A percentile compares a stretch with the other conserved stretches of the same genome.
Evolutionary conservation across 306 rosid genomes (phyloP).

Genomic region (Begonia fuchsioides): DNA sequence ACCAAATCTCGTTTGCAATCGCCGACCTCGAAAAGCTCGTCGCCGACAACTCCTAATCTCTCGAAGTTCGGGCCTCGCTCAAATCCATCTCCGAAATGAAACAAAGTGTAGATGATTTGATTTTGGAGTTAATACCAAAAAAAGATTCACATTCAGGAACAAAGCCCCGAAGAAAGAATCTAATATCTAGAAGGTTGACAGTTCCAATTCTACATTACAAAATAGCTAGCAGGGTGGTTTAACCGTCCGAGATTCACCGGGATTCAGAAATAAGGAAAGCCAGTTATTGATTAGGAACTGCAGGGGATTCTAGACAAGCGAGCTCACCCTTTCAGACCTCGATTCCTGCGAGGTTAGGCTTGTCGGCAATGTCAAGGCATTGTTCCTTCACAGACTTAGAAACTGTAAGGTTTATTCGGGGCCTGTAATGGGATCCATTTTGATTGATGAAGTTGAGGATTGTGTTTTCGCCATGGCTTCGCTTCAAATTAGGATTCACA

Average conservation of each 20-base stretch:
- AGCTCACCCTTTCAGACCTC: slow-evolving; percentile 59
- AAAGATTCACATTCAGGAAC: slow-evolving; percentile 60
- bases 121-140: slow-evolving; percentile 39
- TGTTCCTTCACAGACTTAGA: slow-evolving; percentile 56
- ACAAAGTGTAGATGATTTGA: slow-evolving; percentile 32
- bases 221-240: slow-evolving; percentile 11
- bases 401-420: slow-evolving; percentile 51
- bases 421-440: slow-evolving; percentile 50
- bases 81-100: slow-evolving; percentile 47
- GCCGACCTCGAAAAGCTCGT: slow-evolving; percentile 66
- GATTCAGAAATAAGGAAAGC: slow-evolving; percentile 35
- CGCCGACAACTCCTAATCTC: slow-evolving; percentile 54
- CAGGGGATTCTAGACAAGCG: slow-evolving; percentile 47
- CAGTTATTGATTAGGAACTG: slow-evolving; percentile 34
- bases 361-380: slow-evolving; percentile 46
- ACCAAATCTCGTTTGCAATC: slow-evolving; percentile 43
- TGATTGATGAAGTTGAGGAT: slow-evolving; percentile 54
- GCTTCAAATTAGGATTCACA: slow-evolving; percentile 82
- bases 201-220: neutral
- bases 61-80: slow-evolving; percentile 69
- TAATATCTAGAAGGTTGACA: slow-evolving; percentile 7
- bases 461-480: slow-evolving; percentile 57
- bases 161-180: slow-evolving; percentile 37
- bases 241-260: slow-evolving; percentile 35
- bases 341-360: slow-evolving; percentile 75